Conservation (phyloP, 495 filamentous ascomycete genomes). For the Usnea hakonensis region DNA sequence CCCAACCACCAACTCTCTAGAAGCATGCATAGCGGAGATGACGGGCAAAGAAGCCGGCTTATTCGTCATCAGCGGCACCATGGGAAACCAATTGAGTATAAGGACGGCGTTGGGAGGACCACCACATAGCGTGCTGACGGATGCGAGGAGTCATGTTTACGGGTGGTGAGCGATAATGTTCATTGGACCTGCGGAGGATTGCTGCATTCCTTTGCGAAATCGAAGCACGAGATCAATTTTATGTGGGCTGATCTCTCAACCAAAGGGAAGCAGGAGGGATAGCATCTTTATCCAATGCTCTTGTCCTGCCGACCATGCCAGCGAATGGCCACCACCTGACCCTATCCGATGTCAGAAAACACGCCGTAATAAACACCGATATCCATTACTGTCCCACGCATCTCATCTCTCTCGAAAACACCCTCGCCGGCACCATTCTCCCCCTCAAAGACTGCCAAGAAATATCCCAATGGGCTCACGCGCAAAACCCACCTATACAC, state of each 20-base stretch:
- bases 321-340: conserved; percentile 67
- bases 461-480: conserved; percentile 63
- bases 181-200: neutral
- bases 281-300: conserved; percentile 39
- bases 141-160: conserved; percentile 42
- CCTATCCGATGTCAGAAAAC: conserved; percentile 60
- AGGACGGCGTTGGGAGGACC: conserved; percentile 42
- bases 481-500: conserved; percentile 48
- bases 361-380: conserved; percentile 36
- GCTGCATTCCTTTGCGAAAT: neutral
- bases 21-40: conserved; percentile 59
- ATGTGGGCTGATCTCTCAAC: neutral
- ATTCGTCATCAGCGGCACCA: conserved; percentile 81
- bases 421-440: conserved; percentile 68
- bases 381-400: conserved; percentile 57
- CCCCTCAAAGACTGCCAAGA: conserved; percentile 59
- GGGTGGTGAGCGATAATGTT: conserved; percentile 22
- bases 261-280: conserved; percentile 44
- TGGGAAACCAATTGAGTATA: conserved; percentile 56
- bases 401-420: conserved; percentile 81
- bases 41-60: conserved; percentile 65
- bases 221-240: neutral
- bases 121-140: conserved; percentile 44
- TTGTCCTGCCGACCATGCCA: conserved; percentile 34
- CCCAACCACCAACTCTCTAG: conserved; percentile 65